A percentile compares a stretch with the other conserved stretches of the same genome.
phyloP scores from a whole-genome alignment of 352 stramenopile genomes.

The Pythium dissimile region DNA sequence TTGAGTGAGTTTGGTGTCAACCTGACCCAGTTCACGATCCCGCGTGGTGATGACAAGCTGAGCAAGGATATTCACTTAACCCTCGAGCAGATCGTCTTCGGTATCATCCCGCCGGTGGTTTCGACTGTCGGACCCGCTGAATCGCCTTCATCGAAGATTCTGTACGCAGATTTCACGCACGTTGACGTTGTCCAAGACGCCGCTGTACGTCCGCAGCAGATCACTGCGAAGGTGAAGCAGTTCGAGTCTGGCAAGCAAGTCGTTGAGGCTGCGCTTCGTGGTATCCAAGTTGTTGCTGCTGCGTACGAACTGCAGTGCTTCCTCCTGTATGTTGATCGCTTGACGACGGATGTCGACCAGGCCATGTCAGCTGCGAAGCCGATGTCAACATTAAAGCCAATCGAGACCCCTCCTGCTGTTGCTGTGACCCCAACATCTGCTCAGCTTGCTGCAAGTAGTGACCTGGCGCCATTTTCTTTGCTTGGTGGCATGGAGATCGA shows the following conservation, averaged over 20 bases:
- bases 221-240: slow-evolving; percentile 23
- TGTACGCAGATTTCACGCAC: slow-evolving; percentile 26
- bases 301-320: slow-evolving; percentile 32
- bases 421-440: background rate
- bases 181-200: slow-evolving; percentile 1
- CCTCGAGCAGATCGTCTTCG: slow-evolving; percentile 26
- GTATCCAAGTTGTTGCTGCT: slow-evolving; percentile 23
- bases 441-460: background rate
- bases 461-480: slow-evolving; percentile 26
- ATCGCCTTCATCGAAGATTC: slow-evolving; percentile 25
- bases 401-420: background rate
- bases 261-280: slow-evolving; percentile 14
- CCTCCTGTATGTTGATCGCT: slow-evolving; percentile 31
- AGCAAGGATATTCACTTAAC: slow-evolving; percentile 19
- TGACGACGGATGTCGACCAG: slow-evolving; percentile 17
- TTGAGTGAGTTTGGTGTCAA: slow-evolving; percentile 24
- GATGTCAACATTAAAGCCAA: slow-evolving; percentile 17
- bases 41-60: slow-evolving; percentile 13
- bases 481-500: slow-evolving; percentile 25
- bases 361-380: slow-evolving; percentile 27
- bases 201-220: slow-evolving; percentile 14
- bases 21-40: slow-evolving; percentile 18
- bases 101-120: slow-evolving; percentile 13
- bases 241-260: slow-evolving; percentile 23
- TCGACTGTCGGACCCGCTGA: slow-evolving; percentile 23